A percentile compares a stretch with the other conserved stretches of the same genome.
Evolutionary conservation across 208 protist species (phyloP).

Genomic region (Naegleria lovaniensis): DNA sequence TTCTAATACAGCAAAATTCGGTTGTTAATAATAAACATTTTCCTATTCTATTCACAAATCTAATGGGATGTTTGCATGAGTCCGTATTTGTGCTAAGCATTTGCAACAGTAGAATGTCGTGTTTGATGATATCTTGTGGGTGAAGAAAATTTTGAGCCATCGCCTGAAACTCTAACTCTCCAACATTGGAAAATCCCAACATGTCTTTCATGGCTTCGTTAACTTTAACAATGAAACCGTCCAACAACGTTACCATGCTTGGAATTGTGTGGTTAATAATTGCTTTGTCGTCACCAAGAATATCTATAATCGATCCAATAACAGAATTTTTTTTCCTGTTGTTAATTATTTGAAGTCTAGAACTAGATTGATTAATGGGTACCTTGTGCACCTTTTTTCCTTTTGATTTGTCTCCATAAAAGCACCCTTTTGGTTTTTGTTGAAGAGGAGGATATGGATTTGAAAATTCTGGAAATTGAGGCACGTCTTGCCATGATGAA

Average conservation of each 20-base stretch:
- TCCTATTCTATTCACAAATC: not conserved
- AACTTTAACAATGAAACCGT: not conserved
- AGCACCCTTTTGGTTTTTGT: constrained; percentile 6
- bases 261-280: not conserved
- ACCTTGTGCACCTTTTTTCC: not conserved
- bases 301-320: not conserved
- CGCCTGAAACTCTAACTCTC: not conserved
- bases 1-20: not conserved
- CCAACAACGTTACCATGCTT: not conserved
- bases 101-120: not conserved
- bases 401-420: constrained; percentile 5
- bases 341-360: not conserved
- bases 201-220: constrained; percentile 4
- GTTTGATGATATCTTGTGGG: not conserved
- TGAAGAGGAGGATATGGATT: not conserved
- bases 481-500: not conserved
- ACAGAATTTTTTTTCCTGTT: not conserved
- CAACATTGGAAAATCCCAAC: not conserved
- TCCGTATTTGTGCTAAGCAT: not conserved
- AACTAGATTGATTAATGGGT: not conserved
- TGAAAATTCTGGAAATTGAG: not conserved
- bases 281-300: not conserved
- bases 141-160: not conserved
- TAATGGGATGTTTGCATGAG: not conserved
- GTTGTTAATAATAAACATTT: not conserved